Conservation (phyloP, 768 basidiomycete genomes). For the Russula abietina region DNA sequence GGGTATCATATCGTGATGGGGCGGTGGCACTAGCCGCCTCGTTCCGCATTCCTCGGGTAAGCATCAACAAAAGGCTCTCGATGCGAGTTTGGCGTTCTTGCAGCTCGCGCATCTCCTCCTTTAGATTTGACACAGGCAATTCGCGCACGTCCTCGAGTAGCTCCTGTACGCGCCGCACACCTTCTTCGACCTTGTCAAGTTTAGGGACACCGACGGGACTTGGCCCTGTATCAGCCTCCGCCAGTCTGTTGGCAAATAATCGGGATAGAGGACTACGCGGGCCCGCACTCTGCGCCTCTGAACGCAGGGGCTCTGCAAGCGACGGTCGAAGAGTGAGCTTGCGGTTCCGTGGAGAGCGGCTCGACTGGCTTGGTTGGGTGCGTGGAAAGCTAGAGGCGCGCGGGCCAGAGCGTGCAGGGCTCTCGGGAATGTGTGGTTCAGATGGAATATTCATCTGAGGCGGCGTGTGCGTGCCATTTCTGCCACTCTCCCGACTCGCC, state of each 20-base stretch:
- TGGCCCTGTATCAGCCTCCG: slow-evolving; percentile 14
- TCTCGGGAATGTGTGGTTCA: slow-evolving; percentile 8
- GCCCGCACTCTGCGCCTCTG: slow-evolving; percentile 28
- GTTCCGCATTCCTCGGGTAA: slow-evolving; percentile 61
- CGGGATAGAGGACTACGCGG: slow-evolving; percentile 45
- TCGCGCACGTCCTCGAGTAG: slow-evolving; percentile 58
- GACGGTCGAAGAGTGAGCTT: slow-evolving; percentile 29
- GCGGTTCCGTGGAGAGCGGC: slow-evolving; percentile 27
- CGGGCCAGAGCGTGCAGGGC: background rate
- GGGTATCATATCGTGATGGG: slow-evolving; percentile 22
- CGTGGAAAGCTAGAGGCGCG: slow-evolving; percentile 27
- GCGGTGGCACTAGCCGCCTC: slow-evolving; percentile 23
- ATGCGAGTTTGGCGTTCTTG: slow-evolving; percentile 75
- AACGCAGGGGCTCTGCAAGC: slow-evolving; percentile 20
- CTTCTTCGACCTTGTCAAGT: slow-evolving; percentile 39
- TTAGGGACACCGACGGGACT: slow-evolving; percentile 25
- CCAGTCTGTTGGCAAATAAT: slow-evolving; percentile 36
- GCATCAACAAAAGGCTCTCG: slow-evolving; percentile 60
- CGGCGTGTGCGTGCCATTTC: slow-evolving; percentile 6
- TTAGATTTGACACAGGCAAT: slow-evolving; percentile 59
- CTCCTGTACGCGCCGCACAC: slow-evolving; percentile 50
- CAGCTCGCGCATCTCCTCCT: slow-evolving; percentile 78
- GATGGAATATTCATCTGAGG: background rate
- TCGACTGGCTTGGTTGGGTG: slow-evolving; percentile 25
- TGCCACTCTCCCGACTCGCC: slow-evolving; percentile 16